phyloP scores from a whole-genome alignment of 805 yeast genomes.

The Hanseniaspora occidentalis region DNA sequence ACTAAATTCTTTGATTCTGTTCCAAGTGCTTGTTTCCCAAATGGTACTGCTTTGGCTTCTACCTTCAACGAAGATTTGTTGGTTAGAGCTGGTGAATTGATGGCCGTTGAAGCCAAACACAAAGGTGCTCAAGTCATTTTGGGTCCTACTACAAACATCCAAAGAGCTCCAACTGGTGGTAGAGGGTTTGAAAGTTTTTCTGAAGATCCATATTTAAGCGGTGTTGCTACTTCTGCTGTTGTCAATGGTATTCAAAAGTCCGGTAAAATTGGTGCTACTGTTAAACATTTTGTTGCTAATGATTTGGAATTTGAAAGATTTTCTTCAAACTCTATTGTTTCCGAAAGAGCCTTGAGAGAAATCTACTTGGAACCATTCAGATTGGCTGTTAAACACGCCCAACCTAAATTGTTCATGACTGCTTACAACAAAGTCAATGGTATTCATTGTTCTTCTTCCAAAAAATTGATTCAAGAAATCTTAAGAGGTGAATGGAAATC shows the following conservation, averaged over 20 bases:
- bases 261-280: conserved; percentile 36
- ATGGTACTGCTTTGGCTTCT: conserved; percentile 48
- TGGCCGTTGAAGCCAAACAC: conserved; percentile 42
- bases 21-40: conserved; percentile 48
- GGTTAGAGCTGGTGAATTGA: conserved; percentile 35
- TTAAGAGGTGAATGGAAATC: conserved; percentile 46
- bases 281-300: conserved; percentile 53
- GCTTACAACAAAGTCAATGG: conserved; percentile 55
- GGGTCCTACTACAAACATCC: conserved; percentile 42
- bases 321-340: conserved; percentile 34
- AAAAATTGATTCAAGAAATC: conserved; percentile 31
- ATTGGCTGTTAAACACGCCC: conserved; percentile 38
- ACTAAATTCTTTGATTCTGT: conserved; percentile 38
- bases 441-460: conserved; percentile 38
- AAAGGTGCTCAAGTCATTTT: conserved; percentile 40
- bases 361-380: conserved; percentile 53
- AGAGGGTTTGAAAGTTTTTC: conserved; percentile 50
- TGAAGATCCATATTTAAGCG: conserved; percentile 46
- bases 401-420: conserved; percentile 49
- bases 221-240: conserved; percentile 34
- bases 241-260: conserved; percentile 42
- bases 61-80: conserved; percentile 42
- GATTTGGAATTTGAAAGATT: conserved; percentile 47
- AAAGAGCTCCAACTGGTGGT: conserved; percentile 48
- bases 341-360: conserved; percentile 54